These are phyloP conservation scores for Phytophthora kernoviae DNA, from an alignment of 352 stramenopile species.

Conservation along the genomic window DNA sequence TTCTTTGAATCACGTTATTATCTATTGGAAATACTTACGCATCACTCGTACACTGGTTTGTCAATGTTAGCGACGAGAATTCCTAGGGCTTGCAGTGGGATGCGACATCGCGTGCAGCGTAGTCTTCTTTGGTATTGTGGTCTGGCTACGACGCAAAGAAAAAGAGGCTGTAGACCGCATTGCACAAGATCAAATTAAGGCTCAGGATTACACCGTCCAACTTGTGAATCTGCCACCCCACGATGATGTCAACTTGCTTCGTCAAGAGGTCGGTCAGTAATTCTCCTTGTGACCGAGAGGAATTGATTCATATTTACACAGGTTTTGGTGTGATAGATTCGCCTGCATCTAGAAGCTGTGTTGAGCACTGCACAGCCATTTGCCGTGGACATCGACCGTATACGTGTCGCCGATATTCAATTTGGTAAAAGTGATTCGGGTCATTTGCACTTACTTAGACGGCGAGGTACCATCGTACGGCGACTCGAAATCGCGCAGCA, in stretches of 20 bases:
- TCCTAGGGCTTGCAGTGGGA: conserved; percentile 69
- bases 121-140: conserved; percentile 66
- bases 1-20: neutral
- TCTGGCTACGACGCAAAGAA: conserved; percentile 80
- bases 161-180: conserved; percentile 64
- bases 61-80: conserved; percentile 55
- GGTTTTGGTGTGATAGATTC: conserved; percentile 57
- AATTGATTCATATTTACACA: neutral
- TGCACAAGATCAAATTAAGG: conserved; percentile 67
- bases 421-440: conserved; percentile 71
- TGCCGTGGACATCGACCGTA: conserved; percentile 57
- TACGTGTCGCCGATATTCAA: conserved; percentile 78
- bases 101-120: conserved; percentile 74
- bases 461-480: conserved; percentile 64
- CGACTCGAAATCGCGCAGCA: conserved; percentile 69
- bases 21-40: neutral
- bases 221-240: conserved; percentile 68
- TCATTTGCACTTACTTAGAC: conserved; percentile 64
- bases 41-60: neutral
- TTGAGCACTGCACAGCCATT: conserved; percentile 59
- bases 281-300: conserved; percentile 35
- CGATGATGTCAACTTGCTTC: conserved; percentile 62
- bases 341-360: conserved; percentile 62
- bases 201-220: conserved; percentile 80
- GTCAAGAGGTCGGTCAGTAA: conserved; percentile 48